phyloP scores from a whole-genome alignment of 116 monocot species.

The Phalaenopsis hybrid region DNA sequence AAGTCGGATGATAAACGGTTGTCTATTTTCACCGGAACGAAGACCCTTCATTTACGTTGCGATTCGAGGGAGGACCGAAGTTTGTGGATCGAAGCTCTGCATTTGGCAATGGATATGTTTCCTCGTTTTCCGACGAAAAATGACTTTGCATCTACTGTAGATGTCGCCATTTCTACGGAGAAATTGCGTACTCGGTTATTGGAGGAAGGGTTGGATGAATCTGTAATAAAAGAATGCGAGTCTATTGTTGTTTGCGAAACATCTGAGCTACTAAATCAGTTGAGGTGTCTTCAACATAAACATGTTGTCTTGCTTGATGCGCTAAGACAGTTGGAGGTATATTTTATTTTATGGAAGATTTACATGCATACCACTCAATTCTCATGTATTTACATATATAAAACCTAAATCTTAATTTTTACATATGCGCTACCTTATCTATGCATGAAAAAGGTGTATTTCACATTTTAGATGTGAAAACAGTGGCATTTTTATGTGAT shows the following conservation, averaged over 20 bases:
- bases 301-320: slow-evolving; percentile 70
- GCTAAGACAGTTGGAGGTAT: slow-evolving; percentile 87
- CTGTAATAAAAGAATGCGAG: slow-evolving; percentile 74
- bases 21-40: slow-evolving; percentile 84
- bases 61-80: slow-evolving; percentile 70
- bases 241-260: slow-evolving; percentile 66
- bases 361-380: no score
- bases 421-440: no score
- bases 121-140: slow-evolving; percentile 59
- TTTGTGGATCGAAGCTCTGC: slow-evolving; percentile 74
- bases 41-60: slow-evolving; percentile 87
- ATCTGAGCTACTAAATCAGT: slow-evolving; percentile 54
- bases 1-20: slow-evolving; percentile 94
- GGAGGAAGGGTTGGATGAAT: slow-evolving; percentile 66
- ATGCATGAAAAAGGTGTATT: no score
- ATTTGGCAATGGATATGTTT: slow-evolving; percentile 63
- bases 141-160: slow-evolving; percentile 43
- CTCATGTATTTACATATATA: no score
- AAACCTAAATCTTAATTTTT: no score
- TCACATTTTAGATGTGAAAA: no score
- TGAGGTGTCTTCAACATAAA: slow-evolving; percentile 61
- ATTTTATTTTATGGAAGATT: neutral
- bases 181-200: slow-evolving; percentile 57
- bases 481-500: no score
- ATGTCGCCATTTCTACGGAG: slow-evolving; percentile 60